Evolutionary conservation across 2,329 filamentous ascomycete species (phyloP).

Genomic region (Epichloe scottii): DNA sequence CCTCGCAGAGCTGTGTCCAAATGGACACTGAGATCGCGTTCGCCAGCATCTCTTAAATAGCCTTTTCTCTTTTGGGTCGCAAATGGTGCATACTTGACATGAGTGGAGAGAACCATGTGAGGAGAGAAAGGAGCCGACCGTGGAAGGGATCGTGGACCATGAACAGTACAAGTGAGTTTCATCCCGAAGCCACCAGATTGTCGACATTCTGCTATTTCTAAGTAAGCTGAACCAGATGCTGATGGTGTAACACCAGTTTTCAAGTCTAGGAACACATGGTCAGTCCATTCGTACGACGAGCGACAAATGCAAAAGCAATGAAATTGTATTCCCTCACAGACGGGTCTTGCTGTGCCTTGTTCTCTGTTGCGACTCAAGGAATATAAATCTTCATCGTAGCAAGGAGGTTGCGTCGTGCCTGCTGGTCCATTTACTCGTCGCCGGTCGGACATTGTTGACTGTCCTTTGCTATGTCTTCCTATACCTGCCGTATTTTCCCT

Average conservation of each 20-base stretch:
- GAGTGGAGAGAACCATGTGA: conserved; percentile 80
- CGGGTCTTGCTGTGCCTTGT: conserved; percentile 58
- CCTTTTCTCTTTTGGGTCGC: conserved; percentile 71
- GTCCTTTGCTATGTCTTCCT: neutral
- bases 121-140: conserved; percentile 85
- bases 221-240: conserved; percentile 83
- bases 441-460: conserved; percentile 59
- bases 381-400: conserved; percentile 45
- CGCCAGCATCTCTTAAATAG: conserved; percentile 73
- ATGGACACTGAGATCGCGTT: conserved; percentile 83
- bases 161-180: conserved; percentile 86
- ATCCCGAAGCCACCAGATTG: conserved; percentile 49
- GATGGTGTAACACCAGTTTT: conserved; percentile 88
- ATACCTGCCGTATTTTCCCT: neutral
- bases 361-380: conserved; percentile 41
- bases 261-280: conserved; percentile 45
- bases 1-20: conserved; percentile 83
- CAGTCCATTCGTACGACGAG: neutral
- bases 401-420: conserved; percentile 61
- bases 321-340: conserved; percentile 12
- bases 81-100: conserved; percentile 95
- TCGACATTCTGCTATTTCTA: conserved; percentile 48
- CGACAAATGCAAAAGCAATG: neutral
- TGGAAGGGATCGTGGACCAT: conserved; percentile 83
- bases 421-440: conserved; percentile 82